phyloP scores from a whole-genome alignment of 2,329 filamentous ascomycete genomes.

The Cordyceps cicadae region DNA sequence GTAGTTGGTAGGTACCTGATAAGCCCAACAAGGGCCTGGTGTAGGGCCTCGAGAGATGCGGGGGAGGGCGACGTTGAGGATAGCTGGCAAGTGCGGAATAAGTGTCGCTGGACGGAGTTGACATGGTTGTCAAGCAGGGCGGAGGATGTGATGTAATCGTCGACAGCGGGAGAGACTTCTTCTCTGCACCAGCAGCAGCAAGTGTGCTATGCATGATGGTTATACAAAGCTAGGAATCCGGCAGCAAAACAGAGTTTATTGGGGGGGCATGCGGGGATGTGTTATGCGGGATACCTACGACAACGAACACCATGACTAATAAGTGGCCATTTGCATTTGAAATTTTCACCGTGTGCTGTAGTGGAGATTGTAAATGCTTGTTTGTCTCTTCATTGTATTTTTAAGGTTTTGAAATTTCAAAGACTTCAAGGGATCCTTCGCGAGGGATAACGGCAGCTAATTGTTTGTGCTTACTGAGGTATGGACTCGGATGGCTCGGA shows the following conservation, averaged over 20 bases:
- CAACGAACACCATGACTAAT: not conserved
- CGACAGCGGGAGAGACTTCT: not conserved
- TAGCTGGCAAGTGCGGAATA: not conserved
- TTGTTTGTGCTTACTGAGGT: no score
- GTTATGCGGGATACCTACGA: not conserved
- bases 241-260: not conserved
- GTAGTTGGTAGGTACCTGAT: no score
- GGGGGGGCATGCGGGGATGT: not conserved
- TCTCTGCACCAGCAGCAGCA: not conserved
- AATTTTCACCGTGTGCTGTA: not conserved
- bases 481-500: constrained; percentile 3
- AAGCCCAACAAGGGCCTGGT: not conserved
- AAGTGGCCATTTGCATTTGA: not conserved
- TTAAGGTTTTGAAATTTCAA: no score
- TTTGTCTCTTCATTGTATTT: not conserved
- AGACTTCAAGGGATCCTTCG: not conserved
- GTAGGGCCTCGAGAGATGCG: not conserved
- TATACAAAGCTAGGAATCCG: not conserved
- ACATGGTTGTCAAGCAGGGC: not conserved
- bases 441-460: not conserved
- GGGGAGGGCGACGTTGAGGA: not conserved
- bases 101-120: not conserved
- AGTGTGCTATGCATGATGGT: not conserved
- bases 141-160: not conserved
- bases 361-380: not conserved